Evolutionary conservation across 257 asterid genomes (phyloP).

Genomic region (Euphrasia confusa): DNA sequence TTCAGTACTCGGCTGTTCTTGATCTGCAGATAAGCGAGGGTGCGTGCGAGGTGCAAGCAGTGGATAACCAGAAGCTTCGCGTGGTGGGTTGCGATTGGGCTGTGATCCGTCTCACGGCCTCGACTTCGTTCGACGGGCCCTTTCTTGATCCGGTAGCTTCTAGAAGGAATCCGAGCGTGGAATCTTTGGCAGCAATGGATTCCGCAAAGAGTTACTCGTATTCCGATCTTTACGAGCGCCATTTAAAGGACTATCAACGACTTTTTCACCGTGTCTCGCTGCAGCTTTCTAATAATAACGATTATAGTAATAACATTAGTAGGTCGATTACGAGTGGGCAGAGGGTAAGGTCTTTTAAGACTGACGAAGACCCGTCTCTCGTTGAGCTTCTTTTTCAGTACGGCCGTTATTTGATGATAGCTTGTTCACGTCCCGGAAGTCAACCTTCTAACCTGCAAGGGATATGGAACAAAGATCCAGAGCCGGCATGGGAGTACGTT

Average conservation of each 20-base stretch:
- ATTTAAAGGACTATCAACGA: conserved; percentile 59
- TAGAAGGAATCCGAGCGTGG: conserved; percentile 42
- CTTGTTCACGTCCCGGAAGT: conserved; percentile 74
- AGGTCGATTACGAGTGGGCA: conserved; percentile 39
- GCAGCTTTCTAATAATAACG: conserved; percentile 39
- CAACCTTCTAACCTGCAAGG: conserved; percentile 83
- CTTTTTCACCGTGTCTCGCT: conserved; percentile 70
- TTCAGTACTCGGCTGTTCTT: conserved; percentile 56
- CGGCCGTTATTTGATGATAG: conserved; percentile 67
- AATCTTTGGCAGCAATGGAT: conserved; percentile 38
- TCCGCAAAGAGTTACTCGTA: conserved; percentile 48
- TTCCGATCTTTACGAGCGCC: conserved; percentile 56
- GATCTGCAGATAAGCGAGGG: conserved; percentile 55
- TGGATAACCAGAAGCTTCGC: conserved; percentile 46
- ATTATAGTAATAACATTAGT: conserved; percentile 10
- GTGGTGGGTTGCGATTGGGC: conserved; percentile 63
- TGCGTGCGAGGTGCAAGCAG: conserved; percentile 30
- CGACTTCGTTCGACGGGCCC: conserved; percentile 75
- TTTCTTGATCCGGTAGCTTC: conserved; percentile 55
- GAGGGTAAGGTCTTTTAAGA: conserved; percentile 55
- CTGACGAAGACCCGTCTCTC: conserved; percentile 64
- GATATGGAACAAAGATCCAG: conserved; percentile 58
- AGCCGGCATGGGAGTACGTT: conserved; percentile 81
- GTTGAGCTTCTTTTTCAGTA: conserved; percentile 77
- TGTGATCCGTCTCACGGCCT: conserved; percentile 51